These are phyloP conservation scores for Chalaropsis thielavioides DNA, from an alignment of 2,329 filamentous ascomycete species.

Conservation along the genomic window DNA sequence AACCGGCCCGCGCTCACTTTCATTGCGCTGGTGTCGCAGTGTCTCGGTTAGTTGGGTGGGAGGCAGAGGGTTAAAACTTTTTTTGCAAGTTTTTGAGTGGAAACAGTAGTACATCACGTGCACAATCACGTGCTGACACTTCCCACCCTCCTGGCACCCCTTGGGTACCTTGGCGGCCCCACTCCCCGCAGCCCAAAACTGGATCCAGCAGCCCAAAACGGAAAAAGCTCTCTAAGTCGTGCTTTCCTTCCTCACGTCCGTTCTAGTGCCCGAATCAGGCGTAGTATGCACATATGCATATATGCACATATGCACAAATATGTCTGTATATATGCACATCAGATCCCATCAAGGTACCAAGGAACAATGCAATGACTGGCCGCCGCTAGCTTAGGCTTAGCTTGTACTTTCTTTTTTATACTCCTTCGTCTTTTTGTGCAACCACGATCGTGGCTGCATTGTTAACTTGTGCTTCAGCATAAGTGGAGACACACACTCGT, in stretches of 20 bases:
- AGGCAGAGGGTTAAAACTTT: neutral
- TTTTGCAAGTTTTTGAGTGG: neutral
- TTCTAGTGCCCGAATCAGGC: neutral
- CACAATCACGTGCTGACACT: neutral
- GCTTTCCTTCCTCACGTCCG: neutral
- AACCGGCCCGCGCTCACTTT: neutral
- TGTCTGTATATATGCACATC: neutral
- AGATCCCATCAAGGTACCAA: neutral
- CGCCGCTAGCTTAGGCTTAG: too few species aligned
- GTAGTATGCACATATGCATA: neutral
- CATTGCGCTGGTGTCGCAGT: neutral
- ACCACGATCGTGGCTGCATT: neutral
- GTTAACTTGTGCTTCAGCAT: neutral
- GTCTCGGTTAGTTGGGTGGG: slow-evolving; percentile 1
- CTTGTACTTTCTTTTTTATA: too few species aligned
- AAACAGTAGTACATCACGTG: neutral
- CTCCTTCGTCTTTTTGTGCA: neutral
- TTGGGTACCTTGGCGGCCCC: slow-evolving; percentile 5
- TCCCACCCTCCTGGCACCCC: neutral
- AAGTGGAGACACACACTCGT: neutral
- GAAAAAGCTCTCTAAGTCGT: neutral
- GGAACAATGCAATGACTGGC: neutral
- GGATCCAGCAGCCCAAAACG: neutral
- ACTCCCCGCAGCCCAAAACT: slow-evolving; percentile 5
- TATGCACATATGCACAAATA: too few species aligned